These are phyloP conservation scores for Suillus paluster DNA, from an alignment of 768 basidiomycete genomes.

Conservation along the genomic window DNA sequence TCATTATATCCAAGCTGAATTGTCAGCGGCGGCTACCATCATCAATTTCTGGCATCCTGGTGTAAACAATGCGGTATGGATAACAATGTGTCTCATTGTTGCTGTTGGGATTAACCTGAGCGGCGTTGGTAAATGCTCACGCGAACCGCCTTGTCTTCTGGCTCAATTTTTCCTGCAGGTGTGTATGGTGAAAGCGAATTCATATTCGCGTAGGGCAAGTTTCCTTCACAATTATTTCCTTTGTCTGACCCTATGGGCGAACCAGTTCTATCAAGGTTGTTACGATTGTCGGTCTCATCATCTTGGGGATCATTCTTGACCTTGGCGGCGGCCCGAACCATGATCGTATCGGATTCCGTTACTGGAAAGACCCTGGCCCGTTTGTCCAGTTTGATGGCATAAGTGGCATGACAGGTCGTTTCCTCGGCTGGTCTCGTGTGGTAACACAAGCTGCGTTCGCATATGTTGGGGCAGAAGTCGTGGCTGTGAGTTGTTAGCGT, in stretches of 20 bases:
- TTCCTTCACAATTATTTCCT: too few species aligned
- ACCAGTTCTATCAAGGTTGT: conserved; percentile 56
- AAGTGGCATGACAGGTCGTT: conserved; percentile 51
- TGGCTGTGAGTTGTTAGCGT: conserved; percentile 37
- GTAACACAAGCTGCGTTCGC: conserved; percentile 64
- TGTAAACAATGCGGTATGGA: conserved; percentile 53
- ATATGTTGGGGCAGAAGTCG: conserved; percentile 60
- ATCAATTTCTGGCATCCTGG: conserved; percentile 50
- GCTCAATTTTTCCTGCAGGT: conserved; percentile 20
- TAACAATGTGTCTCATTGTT: conserved; percentile 54
- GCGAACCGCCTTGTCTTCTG: accelerated
- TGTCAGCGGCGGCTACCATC: conserved; percentile 54
- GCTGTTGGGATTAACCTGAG: conserved; percentile 50
- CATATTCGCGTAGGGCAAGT: conserved; percentile 41
- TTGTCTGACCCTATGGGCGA: neutral
- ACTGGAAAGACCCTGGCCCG: conserved; percentile 60
- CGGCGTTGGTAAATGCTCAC: conserved; percentile 38
- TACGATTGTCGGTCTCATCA: conserved; percentile 47
- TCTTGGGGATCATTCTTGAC: conserved; percentile 51
- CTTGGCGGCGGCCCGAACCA: conserved; percentile 60
- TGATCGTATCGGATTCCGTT: conserved; percentile 53
- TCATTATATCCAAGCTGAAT: conserved; percentile 40
- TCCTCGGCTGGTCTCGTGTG: conserved; percentile 55
- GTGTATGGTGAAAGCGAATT: conserved; percentile 54
- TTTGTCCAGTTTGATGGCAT: conserved; percentile 49